These are phyloP conservation scores for Saccharomyces hybrid DNA, from an alignment of 1,139 yeast genomes.

Conservation along the genomic window DNA sequence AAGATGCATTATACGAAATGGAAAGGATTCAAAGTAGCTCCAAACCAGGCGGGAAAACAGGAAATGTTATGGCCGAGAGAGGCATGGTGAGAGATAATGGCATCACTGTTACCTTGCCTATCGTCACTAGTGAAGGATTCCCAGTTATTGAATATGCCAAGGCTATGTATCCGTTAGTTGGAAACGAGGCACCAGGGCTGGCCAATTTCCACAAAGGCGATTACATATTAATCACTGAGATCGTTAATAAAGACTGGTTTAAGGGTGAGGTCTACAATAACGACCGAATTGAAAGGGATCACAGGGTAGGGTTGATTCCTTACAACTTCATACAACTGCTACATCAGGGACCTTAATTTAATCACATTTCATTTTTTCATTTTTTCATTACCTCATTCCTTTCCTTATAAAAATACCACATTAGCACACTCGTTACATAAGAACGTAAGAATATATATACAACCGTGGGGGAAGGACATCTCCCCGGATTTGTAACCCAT, in stretches of 20 bases:
- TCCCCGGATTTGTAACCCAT: not conserved
- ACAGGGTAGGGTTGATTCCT: slow-evolving; percentile 28
- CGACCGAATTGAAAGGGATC: slow-evolving; percentile 16
- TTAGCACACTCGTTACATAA: not conserved
- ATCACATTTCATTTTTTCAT: not conserved
- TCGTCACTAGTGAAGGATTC: slow-evolving; percentile 21
- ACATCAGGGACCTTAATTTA: slow-evolving; percentile 1
- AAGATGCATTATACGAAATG: slow-evolving; percentile 27
- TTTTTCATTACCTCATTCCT: not conserved
- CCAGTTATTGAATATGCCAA: slow-evolving; percentile 27
- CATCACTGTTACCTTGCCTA: slow-evolving; percentile 25
- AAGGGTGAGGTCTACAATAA: slow-evolving; percentile 30
- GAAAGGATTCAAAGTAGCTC: slow-evolving; percentile 20
- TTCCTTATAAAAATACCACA: not conserved
- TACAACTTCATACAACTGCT: slow-evolving; percentile 26
- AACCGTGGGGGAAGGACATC: not conserved
- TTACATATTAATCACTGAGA: slow-evolving; percentile 26
- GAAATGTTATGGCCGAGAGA: slow-evolving; percentile 3
- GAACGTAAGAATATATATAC: not conserved
- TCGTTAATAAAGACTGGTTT: slow-evolving; percentile 30
- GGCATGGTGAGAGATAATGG: slow-evolving; percentile 27
- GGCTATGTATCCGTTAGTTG: slow-evolving; percentile 26
- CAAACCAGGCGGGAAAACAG: slow-evolving; percentile 1
- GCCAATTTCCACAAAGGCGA: slow-evolving; percentile 28
- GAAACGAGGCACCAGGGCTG: slow-evolving; percentile 25